Evolutionary conservation across 1,284 basidiomycete species (phyloP).

Genomic region (Microbotryomycetes sp.): DNA sequence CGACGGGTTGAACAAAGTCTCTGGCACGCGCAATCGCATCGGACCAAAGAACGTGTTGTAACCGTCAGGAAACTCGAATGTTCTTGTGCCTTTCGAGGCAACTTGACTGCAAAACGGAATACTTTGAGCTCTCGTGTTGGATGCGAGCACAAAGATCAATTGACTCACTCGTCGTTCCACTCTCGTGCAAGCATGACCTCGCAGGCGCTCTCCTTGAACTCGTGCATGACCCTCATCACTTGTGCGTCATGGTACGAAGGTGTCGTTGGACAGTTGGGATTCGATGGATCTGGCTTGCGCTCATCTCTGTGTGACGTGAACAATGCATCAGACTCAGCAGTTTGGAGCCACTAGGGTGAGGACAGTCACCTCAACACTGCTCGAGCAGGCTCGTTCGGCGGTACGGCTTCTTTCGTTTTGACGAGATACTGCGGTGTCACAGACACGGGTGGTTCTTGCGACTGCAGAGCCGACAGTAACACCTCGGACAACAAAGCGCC

Average conservation of each 20-base stretch:
- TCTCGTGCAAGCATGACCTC: constrained; percentile 71
- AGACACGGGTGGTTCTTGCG: constrained; percentile 31
- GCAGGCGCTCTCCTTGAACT: constrained; percentile 84
- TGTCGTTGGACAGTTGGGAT: constrained; percentile 18
- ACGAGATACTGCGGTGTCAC: constrained; percentile 82
- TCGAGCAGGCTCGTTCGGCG: constrained; percentile 54
- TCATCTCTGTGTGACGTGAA: constrained; percentile 61
- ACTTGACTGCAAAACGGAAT: constrained; percentile 53
- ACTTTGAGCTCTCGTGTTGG: too few species aligned
- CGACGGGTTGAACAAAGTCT: constrained; percentile 80
- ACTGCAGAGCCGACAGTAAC: constrained; percentile 39
- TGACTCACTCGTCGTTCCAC: constrained; percentile 75
- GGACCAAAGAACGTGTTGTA: constrained; percentile 75
- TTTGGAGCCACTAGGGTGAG: background rate
- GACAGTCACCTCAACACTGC: constrained; percentile 16
- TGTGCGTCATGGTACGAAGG: constrained; percentile 44
- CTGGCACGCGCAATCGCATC: constrained; percentile 77
- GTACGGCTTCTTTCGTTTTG: constrained; percentile 58
- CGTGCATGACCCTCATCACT: constrained; percentile 79
- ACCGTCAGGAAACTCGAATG: constrained; percentile 94
- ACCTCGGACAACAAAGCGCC: constrained; percentile 36
- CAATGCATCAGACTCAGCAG: background rate
- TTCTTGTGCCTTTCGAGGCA: constrained; percentile 51
- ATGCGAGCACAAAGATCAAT: constrained; percentile 34
- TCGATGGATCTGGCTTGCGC: constrained; percentile 40